Conservation (phyloP, 371 early-diverging fungal species). For the Blakeslea trispora region DNA sequence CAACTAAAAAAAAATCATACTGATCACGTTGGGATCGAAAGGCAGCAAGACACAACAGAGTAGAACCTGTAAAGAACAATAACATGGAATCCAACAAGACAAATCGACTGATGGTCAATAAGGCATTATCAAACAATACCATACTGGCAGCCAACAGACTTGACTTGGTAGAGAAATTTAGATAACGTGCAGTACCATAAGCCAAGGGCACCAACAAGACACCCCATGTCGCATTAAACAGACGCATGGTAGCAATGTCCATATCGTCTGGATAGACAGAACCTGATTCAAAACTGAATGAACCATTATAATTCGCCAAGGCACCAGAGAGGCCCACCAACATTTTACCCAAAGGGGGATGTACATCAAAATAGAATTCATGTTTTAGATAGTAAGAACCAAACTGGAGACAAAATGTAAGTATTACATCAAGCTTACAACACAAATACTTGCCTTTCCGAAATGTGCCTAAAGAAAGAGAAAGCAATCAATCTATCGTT, state of each 20-base stretch:
- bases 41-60: slow-evolving; percentile 73
- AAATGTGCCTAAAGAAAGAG: slow-evolving; percentile 77
- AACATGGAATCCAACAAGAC: slow-evolving; percentile 99
- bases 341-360: slow-evolving; percentile 99
- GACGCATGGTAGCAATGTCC: slow-evolving; percentile 91
- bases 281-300: slow-evolving; percentile 92
- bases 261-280: slow-evolving; percentile 79
- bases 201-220: slow-evolving; percentile 92
- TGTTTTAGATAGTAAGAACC: slow-evolving; percentile 91
- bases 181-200: slow-evolving; percentile 83
- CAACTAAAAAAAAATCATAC: slow-evolving; percentile 34
- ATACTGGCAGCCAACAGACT: slow-evolving; percentile 75
- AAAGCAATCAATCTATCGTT: neutral
- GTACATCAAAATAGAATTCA: slow-evolving; percentile 98
- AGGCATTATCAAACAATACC: slow-evolving; percentile 84
- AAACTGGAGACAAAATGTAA: slow-evolving; percentile 52
- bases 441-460: slow-evolving; percentile 64
- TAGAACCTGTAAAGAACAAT: slow-evolving; percentile 87
- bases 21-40: slow-evolving; percentile 64
- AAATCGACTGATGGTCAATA: slow-evolving; percentile 89
- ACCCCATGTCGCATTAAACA: slow-evolving; percentile 90
- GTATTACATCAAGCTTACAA: neutral
- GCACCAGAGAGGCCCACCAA: slow-evolving; percentile 91
- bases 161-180: slow-evolving; percentile 65
- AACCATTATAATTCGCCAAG: slow-evolving; percentile 88